Evolutionary conservation across 2,329 filamentous ascomycete genomes (phyloP), one percentile per base, ranked within the genome.

Genomic region (Alternaria solani): DNA sequence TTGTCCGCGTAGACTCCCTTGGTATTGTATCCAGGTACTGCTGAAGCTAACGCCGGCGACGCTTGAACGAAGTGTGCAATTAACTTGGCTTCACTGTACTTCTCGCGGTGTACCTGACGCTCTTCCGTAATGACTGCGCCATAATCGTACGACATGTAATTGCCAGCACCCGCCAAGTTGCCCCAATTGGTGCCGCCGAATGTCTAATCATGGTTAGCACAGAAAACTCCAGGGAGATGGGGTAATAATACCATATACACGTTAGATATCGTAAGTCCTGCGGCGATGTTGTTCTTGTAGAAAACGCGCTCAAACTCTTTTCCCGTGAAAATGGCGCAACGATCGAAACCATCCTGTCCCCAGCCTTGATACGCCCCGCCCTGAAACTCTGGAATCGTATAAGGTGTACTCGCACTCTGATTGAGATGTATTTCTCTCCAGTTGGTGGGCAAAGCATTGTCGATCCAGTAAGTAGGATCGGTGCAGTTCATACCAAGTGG

Each of bases 101-200:
- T 94, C 70, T 93, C 89, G 1, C 90, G 84, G 23, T 82, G 78
- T 3, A 94, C 80, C 2, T 84, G 84, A 26, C 91, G 84, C 30
- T 90, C 87, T 71, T 94, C 91, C 1, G 84, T 84, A 52, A 94
- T 91, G 8, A 83, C 81, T 14, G 86, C 82, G 7, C 84, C 85
- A 65, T 87, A 88, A 64, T 88, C 86, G 65, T 88, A 88, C 3
- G 81, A 84, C 0, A 80, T 82, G 59, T 82, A 81, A 12, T 66
- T 79, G 49, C 86, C 87, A 14, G 88, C 83, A 66, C 91, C 86
- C 0, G 90, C 90, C 5, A 92, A 77, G 63, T 93, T 93, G 0
- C 91, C 91, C 91, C 91, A 94, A 71, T 94, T 94, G 0, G 91
- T 93, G 12, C 91, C 91, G n/a, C 91, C 91, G 64, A 85, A 91